A percentile compares a stretch with the other conserved stretches of the same genome.
These are phyloP conservation scores for Penicillium olsonii DNA, from an alignment of 2,329 filamentous ascomycete genomes.

Conservation along the genomic window DNA sequence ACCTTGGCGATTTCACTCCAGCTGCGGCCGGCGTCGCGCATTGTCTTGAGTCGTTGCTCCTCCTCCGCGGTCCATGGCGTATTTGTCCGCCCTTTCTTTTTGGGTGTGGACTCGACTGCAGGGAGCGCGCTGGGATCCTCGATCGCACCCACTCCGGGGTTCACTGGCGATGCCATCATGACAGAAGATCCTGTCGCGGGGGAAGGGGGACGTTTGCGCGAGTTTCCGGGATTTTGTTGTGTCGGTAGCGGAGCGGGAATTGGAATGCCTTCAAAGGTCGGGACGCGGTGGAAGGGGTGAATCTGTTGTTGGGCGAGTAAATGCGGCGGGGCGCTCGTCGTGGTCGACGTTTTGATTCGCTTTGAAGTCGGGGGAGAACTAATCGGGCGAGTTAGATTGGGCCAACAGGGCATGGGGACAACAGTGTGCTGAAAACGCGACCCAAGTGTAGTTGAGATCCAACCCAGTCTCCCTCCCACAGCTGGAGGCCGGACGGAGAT, in stretches of 20 bases:
- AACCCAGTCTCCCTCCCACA: conserved; percentile 24
- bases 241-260: conserved; percentile 40
- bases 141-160: conserved; percentile 30
- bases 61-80: conserved; percentile 97
- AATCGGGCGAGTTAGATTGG: conserved; percentile 10
- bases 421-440: conserved; percentile 11
- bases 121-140: conserved; percentile 29
- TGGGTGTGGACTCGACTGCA: conserved; percentile 35
- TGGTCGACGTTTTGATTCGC: conserved; percentile 42
- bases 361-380: conserved; percentile 46
- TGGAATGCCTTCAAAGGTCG: conserved; percentile 41
- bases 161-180: conserved; percentile 38
- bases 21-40: conserved; percentile 89
- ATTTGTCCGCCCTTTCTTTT: conserved; percentile 96
- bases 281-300: conserved; percentile 37
- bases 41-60: conserved; percentile 86
- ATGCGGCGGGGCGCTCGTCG: conserved; percentile 38
- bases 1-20: conserved; percentile 99
- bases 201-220: conserved; percentile 49
- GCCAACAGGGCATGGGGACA: conserved; percentile 4
- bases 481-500: conserved; percentile 23
- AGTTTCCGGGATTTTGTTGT: conserved; percentile 30
- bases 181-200: conserved; percentile 36
- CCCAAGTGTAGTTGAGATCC: conserved; percentile 13
- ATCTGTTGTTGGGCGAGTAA: conserved; percentile 42